Percentiles rank a stretch among this genome's conserved stretches.
These are phyloP conservation scores for Protostelium mycophagum DNA, from an alignment of 78 protist species.

Conservation along the genomic window DNA sequence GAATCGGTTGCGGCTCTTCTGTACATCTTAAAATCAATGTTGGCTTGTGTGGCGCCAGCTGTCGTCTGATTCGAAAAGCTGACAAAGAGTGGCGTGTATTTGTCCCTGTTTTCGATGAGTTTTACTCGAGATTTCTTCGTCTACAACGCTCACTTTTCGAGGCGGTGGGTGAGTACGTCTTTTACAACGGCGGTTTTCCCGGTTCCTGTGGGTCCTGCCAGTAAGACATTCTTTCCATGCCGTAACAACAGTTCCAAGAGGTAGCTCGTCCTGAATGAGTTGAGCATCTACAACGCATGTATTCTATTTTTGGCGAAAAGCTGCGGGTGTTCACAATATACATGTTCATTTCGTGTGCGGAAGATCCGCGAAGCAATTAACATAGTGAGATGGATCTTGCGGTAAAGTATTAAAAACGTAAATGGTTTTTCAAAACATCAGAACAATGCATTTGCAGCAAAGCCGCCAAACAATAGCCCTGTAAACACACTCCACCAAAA, in stretches of 20 bases:
- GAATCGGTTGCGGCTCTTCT: constrained; percentile 45
- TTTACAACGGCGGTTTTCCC: constrained; percentile 96
- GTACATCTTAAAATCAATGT: constrained; percentile 80
- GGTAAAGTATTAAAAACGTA: too few species aligned
- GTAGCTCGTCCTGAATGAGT: constrained; percentile 62
- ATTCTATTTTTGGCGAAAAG: too few species aligned
- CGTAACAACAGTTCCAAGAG: constrained; percentile 81
- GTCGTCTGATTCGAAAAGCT: constrained; percentile 87
- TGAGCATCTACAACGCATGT: too few species aligned
- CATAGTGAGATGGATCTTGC: too few species aligned
- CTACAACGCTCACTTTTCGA: constrained; percentile 74
- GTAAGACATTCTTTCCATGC: constrained; percentile 79
- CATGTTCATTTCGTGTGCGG: too few species aligned
- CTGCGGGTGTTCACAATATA: too few species aligned
- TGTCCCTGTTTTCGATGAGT: neutral
- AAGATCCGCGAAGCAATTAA: too few species aligned
- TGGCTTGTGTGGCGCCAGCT: constrained; percentile 76
- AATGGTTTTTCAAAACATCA: too few species aligned
- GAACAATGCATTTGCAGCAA: too few species aligned
- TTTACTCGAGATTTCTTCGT: neutral
- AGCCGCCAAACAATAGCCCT: too few species aligned
- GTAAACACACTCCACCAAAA: too few species aligned
- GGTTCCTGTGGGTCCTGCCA: constrained; percentile 97
- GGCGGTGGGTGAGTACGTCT: constrained; percentile 54
- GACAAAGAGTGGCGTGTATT: constrained; percentile 27